Evolutionary conservation across 176 grass and related monocot species (phyloP).

Genomic region (Triticum aestivum): IWGSC_CS_RefSeq_v2.1 NC_057794.1:594385665-594386164

Average conservation of each 20-base stretch:
- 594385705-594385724: conserved; percentile 22
- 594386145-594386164: conserved; percentile 84
- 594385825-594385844: conserved; percentile 69
- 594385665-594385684: not conserved
- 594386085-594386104: conserved; percentile 40
- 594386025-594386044: conserved; percentile 69
- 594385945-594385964: conserved; percentile 45
- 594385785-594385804: conserved; percentile 50
- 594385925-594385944: not conserved
- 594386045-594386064: conserved; percentile 48
- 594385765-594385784: not conserved
- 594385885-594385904: conserved; percentile 20
- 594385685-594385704: not conserved
- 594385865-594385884: not conserved
- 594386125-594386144: conserved; percentile 70
- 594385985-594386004: conserved; percentile 74
- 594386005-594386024: conserved; percentile 70
- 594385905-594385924: conserved; percentile 10
- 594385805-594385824: conserved; percentile 82
- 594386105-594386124: conserved; percentile 62
- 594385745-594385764: not conserved
- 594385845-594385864: conserved; percentile 39
- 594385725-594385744: conserved; percentile 10
- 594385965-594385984: conserved; percentile 57
- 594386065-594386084: conserved; percentile 67